Base-by-base conservation (phyloP, 2,329 filamentous ascomycete species). In the Diaporthe batatas region DNA sequence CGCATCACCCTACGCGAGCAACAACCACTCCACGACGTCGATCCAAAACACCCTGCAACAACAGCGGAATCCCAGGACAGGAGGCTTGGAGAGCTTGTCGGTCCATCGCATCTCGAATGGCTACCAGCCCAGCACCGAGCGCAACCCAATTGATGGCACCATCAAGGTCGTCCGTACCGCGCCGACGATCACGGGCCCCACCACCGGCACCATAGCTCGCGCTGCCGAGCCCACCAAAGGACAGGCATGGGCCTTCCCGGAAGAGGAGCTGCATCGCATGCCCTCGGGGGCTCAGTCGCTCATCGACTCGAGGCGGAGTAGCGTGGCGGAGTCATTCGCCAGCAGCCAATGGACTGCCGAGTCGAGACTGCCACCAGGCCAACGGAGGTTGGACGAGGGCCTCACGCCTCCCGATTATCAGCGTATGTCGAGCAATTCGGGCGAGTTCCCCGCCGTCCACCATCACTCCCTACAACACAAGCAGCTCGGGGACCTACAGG, bases 191-290 rank as follows among this genome's bases (percentile, higher is more conserved):
- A 94, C 92, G 34, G 92, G 93, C 76, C 92, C 85, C 75, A 92
- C 86, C 76, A 91, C 84, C 69, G 89, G 86, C 82, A 90, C 84
- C 78, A 93, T 87, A 84, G 92, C 89, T 78, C 91, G 85, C 76
- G 93, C 93, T 51, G 91, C 92, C 39, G 92, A 94, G 80, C 93
- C 93, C 6, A 95, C 92, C 14, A 94, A 94, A 81, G 93, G 93
- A 79, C 93, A 93, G 80, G 92, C 93, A 6, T 96, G 93, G 93
- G 93, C 93, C 76, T 95, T 95, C 77, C 93, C 93, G 1, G 93
- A 94, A 78, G 90, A 92, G 70, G 89, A 91, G 68, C 90, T 92
- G 3, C 86, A 89, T 73, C 83, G 87, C 70, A 79, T 85, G 62
- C 83, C 84, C 7, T 86, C 79, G 72, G 84, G 82, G 47, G 86